Percentiles rank a stretch among this genome's conserved stretches.
These are phyloP conservation scores for Rhizopus delemar DNA, from an alignment of 371 early-diverging fungal genomes.

Conservation along the genomic window DNA sequence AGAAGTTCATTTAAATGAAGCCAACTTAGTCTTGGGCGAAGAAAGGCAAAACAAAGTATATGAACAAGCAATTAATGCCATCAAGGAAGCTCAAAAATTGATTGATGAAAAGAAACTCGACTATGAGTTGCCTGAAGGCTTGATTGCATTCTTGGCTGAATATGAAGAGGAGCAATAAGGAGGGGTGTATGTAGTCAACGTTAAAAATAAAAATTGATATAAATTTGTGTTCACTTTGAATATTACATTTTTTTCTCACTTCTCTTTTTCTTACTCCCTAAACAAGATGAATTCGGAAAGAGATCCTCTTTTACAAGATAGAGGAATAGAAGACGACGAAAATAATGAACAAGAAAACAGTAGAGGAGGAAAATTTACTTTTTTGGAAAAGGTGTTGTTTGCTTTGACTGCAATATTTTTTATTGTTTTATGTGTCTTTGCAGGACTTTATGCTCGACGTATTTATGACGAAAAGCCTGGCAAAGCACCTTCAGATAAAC, in stretches of 20 bases:
- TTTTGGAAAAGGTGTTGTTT: constrained; percentile 44
- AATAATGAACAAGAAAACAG: background rate
- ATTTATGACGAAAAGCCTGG: constrained; percentile 30
- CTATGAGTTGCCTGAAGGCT: constrained; percentile 43
- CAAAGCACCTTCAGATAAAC: constrained; percentile 8
- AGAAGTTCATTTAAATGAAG: constrained; percentile 44
- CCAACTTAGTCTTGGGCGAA: constrained; percentile 41
- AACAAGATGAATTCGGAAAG: constrained; percentile 33
- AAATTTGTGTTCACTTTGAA: background rate
- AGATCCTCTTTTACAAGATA: constrained; percentile 29
- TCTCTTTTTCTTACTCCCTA: background rate
- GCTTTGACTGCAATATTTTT: constrained; percentile 32
- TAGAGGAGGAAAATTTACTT: constrained; percentile 35
- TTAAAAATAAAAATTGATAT: background rate
- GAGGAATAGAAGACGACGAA: constrained; percentile 1
- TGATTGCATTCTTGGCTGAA: constrained; percentile 45
- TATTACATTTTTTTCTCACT: constrained; percentile 2
- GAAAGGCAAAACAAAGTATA: constrained; percentile 40
- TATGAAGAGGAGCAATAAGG: constrained; percentile 24
- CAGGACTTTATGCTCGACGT: constrained; percentile 43
- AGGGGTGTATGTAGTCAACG: background rate
- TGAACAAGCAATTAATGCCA: constrained; percentile 28
- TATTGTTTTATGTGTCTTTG: constrained; percentile 37
- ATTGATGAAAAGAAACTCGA: constrained; percentile 30
- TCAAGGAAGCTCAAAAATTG: constrained; percentile 32